Conservation (phyloP, 805 yeast genomes). For the Myxozyma mucilagina region DNA sequence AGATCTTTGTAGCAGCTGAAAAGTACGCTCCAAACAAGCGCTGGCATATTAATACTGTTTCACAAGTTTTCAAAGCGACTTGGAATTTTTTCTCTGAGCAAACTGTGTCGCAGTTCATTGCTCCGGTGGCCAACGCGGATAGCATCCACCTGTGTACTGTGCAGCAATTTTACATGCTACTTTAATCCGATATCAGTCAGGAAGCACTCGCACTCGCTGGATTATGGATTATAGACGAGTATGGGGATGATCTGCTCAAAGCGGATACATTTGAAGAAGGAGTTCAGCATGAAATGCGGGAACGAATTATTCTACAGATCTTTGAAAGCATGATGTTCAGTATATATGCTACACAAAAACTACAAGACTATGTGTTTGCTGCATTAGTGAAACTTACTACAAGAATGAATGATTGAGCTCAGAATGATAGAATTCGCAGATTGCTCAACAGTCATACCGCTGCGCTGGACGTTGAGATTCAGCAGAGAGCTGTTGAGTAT, state of each 20-base stretch:
- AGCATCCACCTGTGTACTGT: constrained; percentile 60
- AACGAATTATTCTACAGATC: constrained; percentile 54
- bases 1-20: constrained; percentile 64
- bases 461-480: constrained; percentile 77
- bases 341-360: constrained; percentile 49
- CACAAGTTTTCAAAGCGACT: constrained; percentile 66
- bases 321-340: constrained; percentile 51
- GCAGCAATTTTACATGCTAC: constrained; percentile 54
- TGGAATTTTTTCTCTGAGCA: constrained; percentile 73
- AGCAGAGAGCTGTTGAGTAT: constrained; percentile 82
- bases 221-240: constrained; percentile 90
- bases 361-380: constrained; percentile 70
- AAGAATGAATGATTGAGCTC: constrained; percentile 51
- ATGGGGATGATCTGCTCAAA: constrained; percentile 65
- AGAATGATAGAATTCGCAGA: constrained; percentile 62
- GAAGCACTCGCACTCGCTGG: constrained; percentile 70
- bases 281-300: constrained; percentile 41
- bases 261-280: constrained; percentile 46
- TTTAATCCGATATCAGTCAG: constrained; percentile 53
- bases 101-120: constrained; percentile 67
- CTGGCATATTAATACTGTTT: constrained; percentile 84
- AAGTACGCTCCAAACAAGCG: constrained; percentile 70
- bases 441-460: constrained; percentile 53
- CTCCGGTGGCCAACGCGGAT: constrained; percentile 54
- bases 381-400: constrained; percentile 74